Evolutionary conservation across 345 rosid species (phyloP).

Genomic region (Eucalyptus tenuipes): DNA sequence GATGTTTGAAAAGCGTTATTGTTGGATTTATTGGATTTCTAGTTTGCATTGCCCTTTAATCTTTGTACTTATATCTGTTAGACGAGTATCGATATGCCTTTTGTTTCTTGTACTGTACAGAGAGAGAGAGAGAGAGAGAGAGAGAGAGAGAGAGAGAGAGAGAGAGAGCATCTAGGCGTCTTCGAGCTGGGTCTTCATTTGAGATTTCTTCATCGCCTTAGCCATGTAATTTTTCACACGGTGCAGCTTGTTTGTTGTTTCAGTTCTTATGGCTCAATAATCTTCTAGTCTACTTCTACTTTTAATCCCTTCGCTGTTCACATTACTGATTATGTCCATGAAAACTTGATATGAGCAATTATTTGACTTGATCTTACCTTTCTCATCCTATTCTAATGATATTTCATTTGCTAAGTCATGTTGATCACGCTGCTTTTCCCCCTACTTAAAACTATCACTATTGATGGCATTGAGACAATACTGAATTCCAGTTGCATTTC

Average conservation of each 20-base stretch:
- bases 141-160: background rate
- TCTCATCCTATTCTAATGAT: background rate
- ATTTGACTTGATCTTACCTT: background rate
- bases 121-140: no score
- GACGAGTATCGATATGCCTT: background rate
- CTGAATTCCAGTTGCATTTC: background rate
- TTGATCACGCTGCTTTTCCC: background rate
- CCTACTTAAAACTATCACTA: background rate
- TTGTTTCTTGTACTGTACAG: background rate
- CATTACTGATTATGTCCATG: background rate
- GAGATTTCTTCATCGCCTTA: background rate
- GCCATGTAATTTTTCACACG: background rate
- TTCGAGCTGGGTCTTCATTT: background rate
- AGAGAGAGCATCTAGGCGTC: background rate
- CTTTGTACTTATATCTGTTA: background rate
- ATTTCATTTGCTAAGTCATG: background rate
- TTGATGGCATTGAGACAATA: background rate
- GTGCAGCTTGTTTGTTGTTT: background rate
- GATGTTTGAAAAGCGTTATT: background rate
- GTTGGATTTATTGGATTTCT: background rate
- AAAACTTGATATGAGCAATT: background rate
- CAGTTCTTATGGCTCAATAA: background rate
- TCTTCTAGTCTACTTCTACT: background rate
- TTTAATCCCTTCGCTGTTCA: background rate
- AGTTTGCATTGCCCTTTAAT: background rate